These are phyloP conservation scores for Aspergillus bombycis DNA, from an alignment of 2,329 filamentous ascomycete genomes.

Conservation along the genomic window DNA sequence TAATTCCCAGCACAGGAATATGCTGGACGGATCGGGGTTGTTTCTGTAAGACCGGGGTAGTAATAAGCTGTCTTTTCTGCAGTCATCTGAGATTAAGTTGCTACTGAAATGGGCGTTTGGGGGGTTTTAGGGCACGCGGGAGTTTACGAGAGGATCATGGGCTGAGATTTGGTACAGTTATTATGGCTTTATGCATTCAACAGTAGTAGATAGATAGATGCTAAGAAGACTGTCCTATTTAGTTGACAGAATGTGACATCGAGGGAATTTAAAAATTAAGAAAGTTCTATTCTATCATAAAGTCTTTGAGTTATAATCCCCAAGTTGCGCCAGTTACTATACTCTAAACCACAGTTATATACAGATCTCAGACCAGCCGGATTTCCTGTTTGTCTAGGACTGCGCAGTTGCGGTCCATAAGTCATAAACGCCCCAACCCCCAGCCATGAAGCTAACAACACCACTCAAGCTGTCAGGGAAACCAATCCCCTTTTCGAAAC, in stretches of 20 bases:
- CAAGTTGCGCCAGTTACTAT: not conserved
- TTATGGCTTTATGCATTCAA: not conserved
- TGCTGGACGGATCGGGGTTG: not conserved
- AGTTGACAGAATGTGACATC: not conserved
- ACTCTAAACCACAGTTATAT: not conserved
- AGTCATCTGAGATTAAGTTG: not conserved
- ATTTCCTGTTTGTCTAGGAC: not conserved
- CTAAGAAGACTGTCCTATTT: not conserved
- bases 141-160: not conserved
- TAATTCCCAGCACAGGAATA: slow-evolving; percentile 11
- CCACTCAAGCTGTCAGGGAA: slow-evolving; percentile 63
- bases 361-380: slow-evolving; percentile 6
- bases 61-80: not conserved
- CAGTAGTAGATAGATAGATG: not conserved
- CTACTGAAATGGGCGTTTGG: not conserved
- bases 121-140: not conserved
- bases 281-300: not conserved
- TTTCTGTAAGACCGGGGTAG: not conserved
- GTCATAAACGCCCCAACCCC: slow-evolving; percentile 48
- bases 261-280: not conserved
- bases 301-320: not conserved
- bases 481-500: slow-evolving; percentile 65
- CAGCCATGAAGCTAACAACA: slow-evolving; percentile 58
- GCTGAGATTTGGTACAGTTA: not conserved
- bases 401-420: slow-evolving; percentile 48